These are phyloP conservation scores for Mycena filopes DNA, from an alignment of 768 basidiomycete genomes.

Conservation along the genomic window DNA sequence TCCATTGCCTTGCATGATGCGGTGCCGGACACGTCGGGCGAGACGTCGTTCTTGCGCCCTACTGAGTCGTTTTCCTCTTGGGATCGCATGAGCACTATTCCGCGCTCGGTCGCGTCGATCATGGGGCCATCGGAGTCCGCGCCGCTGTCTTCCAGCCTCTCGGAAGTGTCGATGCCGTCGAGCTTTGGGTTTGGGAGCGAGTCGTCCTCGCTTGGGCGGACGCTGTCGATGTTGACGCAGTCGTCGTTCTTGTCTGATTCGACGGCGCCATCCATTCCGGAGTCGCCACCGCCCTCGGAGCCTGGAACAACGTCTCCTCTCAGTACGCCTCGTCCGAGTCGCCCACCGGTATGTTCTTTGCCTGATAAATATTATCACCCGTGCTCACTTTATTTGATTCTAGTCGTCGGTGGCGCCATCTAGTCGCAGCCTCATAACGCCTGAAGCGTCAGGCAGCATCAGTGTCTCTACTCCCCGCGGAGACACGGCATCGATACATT, in stretches of 20 bases:
- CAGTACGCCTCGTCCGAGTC: conserved; percentile 36
- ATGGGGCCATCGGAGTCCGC: conserved; percentile 45
- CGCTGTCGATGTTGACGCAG: conserved; percentile 26
- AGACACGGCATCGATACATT: conserved; percentile 59
- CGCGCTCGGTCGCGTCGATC: conserved; percentile 43
- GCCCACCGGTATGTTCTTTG: conserved; percentile 40
- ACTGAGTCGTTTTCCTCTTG: conserved; percentile 56
- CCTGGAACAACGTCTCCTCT: conserved; percentile 25
- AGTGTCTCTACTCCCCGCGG: conserved; percentile 58
- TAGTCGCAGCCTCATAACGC: conserved; percentile 48
- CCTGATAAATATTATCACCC: background rate
- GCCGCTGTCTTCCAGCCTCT: conserved; percentile 26
- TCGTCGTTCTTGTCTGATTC: conserved; percentile 31
- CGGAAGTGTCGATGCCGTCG: conserved; percentile 32
- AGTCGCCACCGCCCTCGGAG: conserved; percentile 13
- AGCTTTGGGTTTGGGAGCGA: conserved; percentile 18
- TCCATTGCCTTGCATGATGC: conserved; percentile 68
- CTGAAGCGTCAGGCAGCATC: conserved; percentile 50
- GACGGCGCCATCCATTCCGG: conserved; percentile 3
- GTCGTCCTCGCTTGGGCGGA: conserved; percentile 26
- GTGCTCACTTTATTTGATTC: conserved; percentile 21
- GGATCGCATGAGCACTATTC: conserved; percentile 57
- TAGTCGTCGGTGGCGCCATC: conserved; percentile 45
- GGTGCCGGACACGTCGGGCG: conserved; percentile 72
- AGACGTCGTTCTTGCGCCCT: conserved; percentile 79